Percentiles rank a stretch among this genome's conserved stretches.
Evolutionary conservation across 371 early-diverging fungal genomes (phyloP).

Genomic region (Cladochytrium tenue): DNA sequence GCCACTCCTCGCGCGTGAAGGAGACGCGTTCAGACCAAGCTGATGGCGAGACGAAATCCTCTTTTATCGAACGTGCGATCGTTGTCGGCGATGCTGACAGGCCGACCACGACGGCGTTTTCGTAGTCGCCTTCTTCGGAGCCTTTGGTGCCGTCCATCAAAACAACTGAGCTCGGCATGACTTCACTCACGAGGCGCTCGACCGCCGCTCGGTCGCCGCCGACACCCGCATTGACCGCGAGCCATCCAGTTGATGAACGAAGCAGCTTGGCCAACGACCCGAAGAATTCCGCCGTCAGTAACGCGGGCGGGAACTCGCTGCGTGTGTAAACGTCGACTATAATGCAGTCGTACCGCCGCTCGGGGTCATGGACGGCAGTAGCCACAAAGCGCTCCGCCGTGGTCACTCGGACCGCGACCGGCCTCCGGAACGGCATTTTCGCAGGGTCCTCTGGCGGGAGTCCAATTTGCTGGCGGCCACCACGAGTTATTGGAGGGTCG

Average conservation of each 20-base stretch:
- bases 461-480: too few species aligned
- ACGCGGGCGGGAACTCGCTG: conserved; percentile 17
- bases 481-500: conserved; percentile 12
- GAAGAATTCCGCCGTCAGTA: conserved; percentile 20
- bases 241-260: conserved; percentile 13
- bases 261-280: conserved; percentile 8
- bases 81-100: neutral
- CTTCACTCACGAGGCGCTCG: conserved; percentile 12
- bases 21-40: conserved; percentile 17
- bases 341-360: conserved; percentile 26
- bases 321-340: conserved; percentile 28
- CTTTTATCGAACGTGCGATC: too few species aligned
- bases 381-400: conserved; percentile 14
- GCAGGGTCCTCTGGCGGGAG: neutral
- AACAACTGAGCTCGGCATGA: neutral
- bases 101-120: conserved; percentile 29
- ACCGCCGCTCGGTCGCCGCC: conserved; percentile 17
- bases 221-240: conserved; percentile 24
- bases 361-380: conserved; percentile 12
- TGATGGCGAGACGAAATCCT: conserved; percentile 6
- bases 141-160: conserved; percentile 22
- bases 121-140: conserved; percentile 21
- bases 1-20: conserved; percentile 15
- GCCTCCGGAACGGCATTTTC: conserved; percentile 3
- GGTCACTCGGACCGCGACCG: conserved; percentile 11